Evolutionary conservation across 2,329 filamentous ascomycete genomes (phyloP).

Genomic region (Diaporthe vaccinii): DNA sequence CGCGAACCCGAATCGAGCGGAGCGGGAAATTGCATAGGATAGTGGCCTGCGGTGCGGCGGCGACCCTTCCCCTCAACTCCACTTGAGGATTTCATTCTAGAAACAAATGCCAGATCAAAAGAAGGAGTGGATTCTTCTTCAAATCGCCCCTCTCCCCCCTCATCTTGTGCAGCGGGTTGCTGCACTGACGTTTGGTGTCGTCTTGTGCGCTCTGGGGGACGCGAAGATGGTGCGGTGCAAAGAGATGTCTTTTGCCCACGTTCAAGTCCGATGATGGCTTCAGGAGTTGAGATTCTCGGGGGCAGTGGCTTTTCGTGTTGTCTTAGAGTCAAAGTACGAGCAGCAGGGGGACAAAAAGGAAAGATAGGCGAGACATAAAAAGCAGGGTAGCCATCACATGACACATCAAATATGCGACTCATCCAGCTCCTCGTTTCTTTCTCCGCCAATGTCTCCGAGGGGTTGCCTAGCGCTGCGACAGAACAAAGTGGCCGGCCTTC

Average conservation of each 20-base stretch:
- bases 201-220: background rate
- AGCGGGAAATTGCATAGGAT: constrained; percentile 6
- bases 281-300: background rate
- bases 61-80: background rate
- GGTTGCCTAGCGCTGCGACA: constrained; percentile 28
- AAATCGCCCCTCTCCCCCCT: background rate
- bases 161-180: background rate
- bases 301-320: background rate
- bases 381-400: constrained; percentile 21
- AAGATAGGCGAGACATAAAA: background rate
- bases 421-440: background rate
- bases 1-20: constrained; percentile 9
- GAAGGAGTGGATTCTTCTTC: background rate
- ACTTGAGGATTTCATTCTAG: background rate
- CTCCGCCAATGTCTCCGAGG: background rate
- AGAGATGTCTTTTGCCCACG: background rate
- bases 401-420: constrained; percentile 23
- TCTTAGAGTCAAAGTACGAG: background rate
- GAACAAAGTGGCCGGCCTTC: constrained; percentile 24
- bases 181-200: constrained; percentile 1
- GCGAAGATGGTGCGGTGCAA: background rate
- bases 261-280: background rate
- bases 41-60: constrained; percentile 1
- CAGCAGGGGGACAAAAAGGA: background rate
- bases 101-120: background rate